A percentile compares a stretch with the other conserved stretches of the same genome.
Evolutionary conservation across 2,329 filamentous ascomycete genomes (phyloP).

Genomic region (Ophiostoma ulmi): DNA sequence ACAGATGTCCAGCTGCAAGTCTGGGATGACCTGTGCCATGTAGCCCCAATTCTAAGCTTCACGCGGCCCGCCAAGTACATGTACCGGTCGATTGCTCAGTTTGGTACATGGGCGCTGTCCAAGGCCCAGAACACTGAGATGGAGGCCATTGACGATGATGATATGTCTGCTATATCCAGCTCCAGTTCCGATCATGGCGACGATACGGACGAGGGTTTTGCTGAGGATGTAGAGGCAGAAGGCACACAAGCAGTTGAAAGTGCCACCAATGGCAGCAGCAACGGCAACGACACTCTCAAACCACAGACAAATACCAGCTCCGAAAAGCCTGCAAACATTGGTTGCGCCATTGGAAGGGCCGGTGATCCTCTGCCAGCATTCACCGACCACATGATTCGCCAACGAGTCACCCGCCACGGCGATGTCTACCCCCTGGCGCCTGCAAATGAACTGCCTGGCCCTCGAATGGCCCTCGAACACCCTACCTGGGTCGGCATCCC

Average conservation of each 20-base stretch:
- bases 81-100: slow-evolving; percentile 88
- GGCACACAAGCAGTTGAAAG: not conserved
- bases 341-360: slow-evolving; percentile 66
- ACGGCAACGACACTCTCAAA: not conserved
- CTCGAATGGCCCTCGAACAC: slow-evolving; percentile 52
- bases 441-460: slow-evolving; percentile 60
- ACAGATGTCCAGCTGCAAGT: slow-evolving; percentile 93
- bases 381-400: slow-evolving; percentile 82
- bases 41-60: slow-evolving; percentile 87
- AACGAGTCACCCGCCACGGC: slow-evolving; percentile 76
- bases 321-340: not conserved
- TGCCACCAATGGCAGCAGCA: not conserved
- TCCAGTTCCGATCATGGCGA: slow-evolving; percentile 37
- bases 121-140: slow-evolving; percentile 72
- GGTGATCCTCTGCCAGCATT: slow-evolving; percentile 80
- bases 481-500: slow-evolving; percentile 67
- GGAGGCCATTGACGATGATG: slow-evolving; percentile 71
- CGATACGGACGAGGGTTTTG: not conserved
- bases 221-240: too few relatives aligned
- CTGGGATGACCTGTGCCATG: slow-evolving; percentile 93
- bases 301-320: slow-evolving; percentile 22
- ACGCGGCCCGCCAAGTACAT: slow-evolving; percentile 94
- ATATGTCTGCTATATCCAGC: slow-evolving; percentile 66
- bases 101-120: slow-evolving; percentile 87
- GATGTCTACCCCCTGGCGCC: slow-evolving; percentile 63